Evolutionary conservation across 495 filamentous ascomycete species (phyloP).

Genomic region (Penicillium robsamsonii): DNA sequence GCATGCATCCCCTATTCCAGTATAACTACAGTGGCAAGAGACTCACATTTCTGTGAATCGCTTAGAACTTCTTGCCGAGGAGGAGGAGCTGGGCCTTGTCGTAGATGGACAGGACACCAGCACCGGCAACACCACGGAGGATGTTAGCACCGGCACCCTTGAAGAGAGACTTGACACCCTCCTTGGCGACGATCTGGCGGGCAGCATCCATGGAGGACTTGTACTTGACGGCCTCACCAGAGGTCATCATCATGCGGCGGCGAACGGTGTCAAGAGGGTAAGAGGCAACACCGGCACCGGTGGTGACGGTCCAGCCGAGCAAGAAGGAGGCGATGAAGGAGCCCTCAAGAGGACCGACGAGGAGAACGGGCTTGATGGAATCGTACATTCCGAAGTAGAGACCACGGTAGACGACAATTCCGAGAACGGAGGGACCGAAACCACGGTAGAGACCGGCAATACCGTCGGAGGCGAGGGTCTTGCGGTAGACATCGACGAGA

Average conservation of each 20-base stretch:
- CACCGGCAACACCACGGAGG: slow-evolving; percentile 99
- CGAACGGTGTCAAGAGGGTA: slow-evolving; percentile 99
- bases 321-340: slow-evolving; percentile 99
- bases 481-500: slow-evolving; percentile 98
- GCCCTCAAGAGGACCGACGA: slow-evolving; percentile 86
- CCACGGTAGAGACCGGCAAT: slow-evolving; percentile 99
- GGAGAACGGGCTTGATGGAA: slow-evolving; percentile 98
- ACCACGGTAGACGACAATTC: slow-evolving; percentile 99
- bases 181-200: slow-evolving; percentile 92
- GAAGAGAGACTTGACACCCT: slow-evolving; percentile 97
- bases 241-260: slow-evolving; percentile 99
- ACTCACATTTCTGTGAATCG: slow-evolving; percentile 28
- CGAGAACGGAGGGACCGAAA: slow-evolving; percentile 97
- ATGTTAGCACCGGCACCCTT: slow-evolving; percentile 99
- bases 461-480: slow-evolving; percentile 98
- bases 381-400: slow-evolving; percentile 99
- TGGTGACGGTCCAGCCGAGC: slow-evolving; percentile 99
- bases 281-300: slow-evolving; percentile 99
- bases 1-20: slow-evolving; percentile 38
- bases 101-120: slow-evolving; percentile 99
- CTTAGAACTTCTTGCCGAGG: slow-evolving; percentile 99
- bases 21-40: slow-evolving; percentile 27
- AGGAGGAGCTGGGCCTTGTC: slow-evolving; percentile 97
- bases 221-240: slow-evolving; percentile 97
- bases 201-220: slow-evolving; percentile 83